These are phyloP conservation scores for Bjerkandera adusta DNA, from an alignment of 1,284 basidiomycete genomes.

Conservation along the genomic window DNA sequence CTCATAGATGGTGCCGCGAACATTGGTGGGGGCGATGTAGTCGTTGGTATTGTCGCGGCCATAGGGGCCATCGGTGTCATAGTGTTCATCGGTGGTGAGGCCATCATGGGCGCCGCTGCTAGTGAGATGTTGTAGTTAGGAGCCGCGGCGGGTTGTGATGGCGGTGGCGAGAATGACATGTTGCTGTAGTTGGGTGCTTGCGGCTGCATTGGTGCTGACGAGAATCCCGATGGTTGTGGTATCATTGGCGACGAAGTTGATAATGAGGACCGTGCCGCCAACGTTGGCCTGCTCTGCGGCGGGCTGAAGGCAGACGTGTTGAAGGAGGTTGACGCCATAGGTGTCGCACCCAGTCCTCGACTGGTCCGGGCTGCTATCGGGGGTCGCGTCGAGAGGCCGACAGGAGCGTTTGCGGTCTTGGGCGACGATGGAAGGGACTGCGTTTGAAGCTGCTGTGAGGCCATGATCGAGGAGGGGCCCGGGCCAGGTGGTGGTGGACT, in stretches of 20 bases:
- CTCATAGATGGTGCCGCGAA: slow-evolving; percentile 44
- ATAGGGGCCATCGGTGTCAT: slow-evolving; percentile 6
- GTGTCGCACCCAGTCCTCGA: slow-evolving; percentile 38
- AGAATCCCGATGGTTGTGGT: slow-evolving; percentile 10
- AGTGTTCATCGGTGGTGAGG: slow-evolving; percentile 4
- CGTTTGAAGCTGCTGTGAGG: slow-evolving; percentile 28
- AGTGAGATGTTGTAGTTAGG: slow-evolving; percentile 32
- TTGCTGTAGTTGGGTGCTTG: slow-evolving; percentile 19
- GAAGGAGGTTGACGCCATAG: slow-evolving; percentile 35
- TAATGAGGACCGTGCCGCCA: slow-evolving; percentile 19
- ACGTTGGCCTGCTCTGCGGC: slow-evolving; percentile 19
- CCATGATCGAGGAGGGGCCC: slow-evolving; percentile 18
- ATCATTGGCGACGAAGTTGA: slow-evolving; percentile 14
- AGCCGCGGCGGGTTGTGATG: slow-evolving; percentile 12
- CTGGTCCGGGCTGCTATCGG: slow-evolving; percentile 29
- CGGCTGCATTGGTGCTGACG: slow-evolving; percentile 12
- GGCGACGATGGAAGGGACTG: slow-evolving; percentile 41
- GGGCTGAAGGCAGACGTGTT: slow-evolving; percentile 32
- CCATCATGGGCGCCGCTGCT: slow-evolving; percentile 18
- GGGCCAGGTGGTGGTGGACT: slow-evolving; percentile 22
- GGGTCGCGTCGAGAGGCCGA: slow-evolving; percentile 15
- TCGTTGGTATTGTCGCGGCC: slow-evolving; percentile 16
- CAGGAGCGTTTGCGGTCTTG: slow-evolving; percentile 35
- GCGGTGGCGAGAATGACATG: no score
- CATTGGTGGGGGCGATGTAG: slow-evolving; percentile 34